Evolutionary conservation across 2,329 filamentous ascomycete genomes (phyloP), one percentile per base, ranked within the genome.

Genomic region (Verticillium zaregamsianum): DNA sequence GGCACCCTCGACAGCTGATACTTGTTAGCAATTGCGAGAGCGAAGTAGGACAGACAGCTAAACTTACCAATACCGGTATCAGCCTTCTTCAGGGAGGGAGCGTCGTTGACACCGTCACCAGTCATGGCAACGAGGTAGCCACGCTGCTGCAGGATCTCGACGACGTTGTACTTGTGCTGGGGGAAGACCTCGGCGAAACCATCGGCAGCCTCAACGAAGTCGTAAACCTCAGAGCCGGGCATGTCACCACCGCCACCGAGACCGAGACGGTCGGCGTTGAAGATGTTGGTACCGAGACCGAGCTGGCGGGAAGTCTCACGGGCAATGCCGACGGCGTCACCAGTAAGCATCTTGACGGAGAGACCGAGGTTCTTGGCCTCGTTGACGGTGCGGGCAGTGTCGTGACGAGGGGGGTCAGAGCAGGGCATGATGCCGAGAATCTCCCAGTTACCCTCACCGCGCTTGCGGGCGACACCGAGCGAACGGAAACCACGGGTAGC

Each of bases 51-150:
- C 6, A n/a, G n/a, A 23, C 45, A 9, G 12, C 12, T 3, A 8
- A 23, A 49, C 54, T 32, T 55, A 55, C 54, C 93, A 80, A 97
- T 96, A 84, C 93, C 93, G 71, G 92, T 96, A 80, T 97, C 92
- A n/a, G 92, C 92, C 83, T 93, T 96, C 83, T 96, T 96, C 73
- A 96, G 82, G 33, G 92, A 96, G 66, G 92, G 91, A 67, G 92
- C 92, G 78, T 96, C 92, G 80, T 96, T 96, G 80, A 96, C 92
- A 85, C 92, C 92, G 70, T 96, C 93, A 83, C 92, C 92, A 78
- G 92, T 97, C 93, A 97, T 96, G 75, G 92, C 93, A 79, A 96
- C 92, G 49, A 96, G 86, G 79, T 96, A 93, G 68, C 92, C 92
- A 86, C 92, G 91, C 81, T 94, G 90, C 80, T 96, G 92, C 58